Base-by-base conservation (phyloP, 306 rosid species). In the Prunus mira region DNA sequence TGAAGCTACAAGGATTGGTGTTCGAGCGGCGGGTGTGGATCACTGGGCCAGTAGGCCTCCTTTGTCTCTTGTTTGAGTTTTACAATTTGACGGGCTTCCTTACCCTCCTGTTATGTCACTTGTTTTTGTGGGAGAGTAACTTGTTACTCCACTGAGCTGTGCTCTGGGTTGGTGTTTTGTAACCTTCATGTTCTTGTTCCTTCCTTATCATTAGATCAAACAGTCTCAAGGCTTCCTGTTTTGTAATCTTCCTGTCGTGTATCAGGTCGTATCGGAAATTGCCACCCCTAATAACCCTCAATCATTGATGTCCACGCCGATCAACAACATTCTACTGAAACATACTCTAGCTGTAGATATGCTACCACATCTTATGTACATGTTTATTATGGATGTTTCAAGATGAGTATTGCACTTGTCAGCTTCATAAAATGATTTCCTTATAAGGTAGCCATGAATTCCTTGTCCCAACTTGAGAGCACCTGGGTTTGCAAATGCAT, bases 281-380 rank as follows among this genome's bases (percentile, higher is more conserved):
- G 43, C 9, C 38, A 38, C 0, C 43, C 9, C 9, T 34, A 34
- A 6, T 81, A 83, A 67, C 93, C 88, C 50, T 89, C 89, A 61
- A 83, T 81, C 93, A 87, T 89, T 34, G 86, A 75, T 54, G 93
- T 87, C 91, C 89, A 85, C 54, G 89, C 79, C 75, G 72, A 80
- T 49, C 15, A 54, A 65, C 73, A 87, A 65, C 75, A 87, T 83
- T 45, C 55, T 69, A 55, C 69, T 54, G 55, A 89, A 87, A 62
- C 72, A 86, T 7, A 67, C 65, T 69, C 22, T 81, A 43, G 89
- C 84, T 17, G 83, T 77, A 69, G 74, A 82, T 58, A 85, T 83
- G 77, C 76, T 79, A 25, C 93, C 93, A 27, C 86, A 70, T 84
- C 80, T 83, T 64, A 81, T 38, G 82, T 85, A 87, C 91, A 89